Conservation (phyloP, 441 rosid genomes). For the Mallotus japonicus region DNA sequence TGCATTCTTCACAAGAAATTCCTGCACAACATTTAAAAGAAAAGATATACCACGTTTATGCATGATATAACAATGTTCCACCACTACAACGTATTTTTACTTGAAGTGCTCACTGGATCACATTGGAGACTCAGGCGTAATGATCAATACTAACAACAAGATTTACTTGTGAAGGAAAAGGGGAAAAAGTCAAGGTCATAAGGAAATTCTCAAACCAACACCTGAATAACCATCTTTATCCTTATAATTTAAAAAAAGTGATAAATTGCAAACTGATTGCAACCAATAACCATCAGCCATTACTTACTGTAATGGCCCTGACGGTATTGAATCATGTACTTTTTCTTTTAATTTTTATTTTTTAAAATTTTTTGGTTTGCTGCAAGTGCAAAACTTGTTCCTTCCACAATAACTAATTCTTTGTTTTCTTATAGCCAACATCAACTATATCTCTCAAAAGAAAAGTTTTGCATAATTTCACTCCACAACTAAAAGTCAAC, state of each 20-base stretch:
- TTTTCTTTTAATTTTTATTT: background rate
- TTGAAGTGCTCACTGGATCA: background rate
- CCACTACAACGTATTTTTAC: background rate
- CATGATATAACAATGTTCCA: background rate
- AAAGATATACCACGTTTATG: constrained; percentile 1
- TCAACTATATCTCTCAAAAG: background rate
- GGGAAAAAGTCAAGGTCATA: background rate
- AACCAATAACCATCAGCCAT: background rate
- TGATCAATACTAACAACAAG: background rate
- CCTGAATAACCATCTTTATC: background rate
- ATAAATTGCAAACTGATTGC: background rate
- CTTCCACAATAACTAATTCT: background rate
- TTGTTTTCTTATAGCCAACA: background rate
- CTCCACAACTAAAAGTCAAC: background rate
- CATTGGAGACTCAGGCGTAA: background rate
- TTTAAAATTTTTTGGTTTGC: too few relatives aligned
- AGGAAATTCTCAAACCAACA: background rate
- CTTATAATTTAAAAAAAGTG: background rate
- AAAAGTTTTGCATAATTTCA: too few relatives aligned
- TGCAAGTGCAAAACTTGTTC: background rate
- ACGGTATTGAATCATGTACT: background rate
- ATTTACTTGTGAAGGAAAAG: background rate
- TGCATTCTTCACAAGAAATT: constrained; percentile 81
- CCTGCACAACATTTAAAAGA: constrained; percentile 46
- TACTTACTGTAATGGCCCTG: background rate